Conservation (phyloP, 306 rosid species). For the Cajanus cajan region DNA sequence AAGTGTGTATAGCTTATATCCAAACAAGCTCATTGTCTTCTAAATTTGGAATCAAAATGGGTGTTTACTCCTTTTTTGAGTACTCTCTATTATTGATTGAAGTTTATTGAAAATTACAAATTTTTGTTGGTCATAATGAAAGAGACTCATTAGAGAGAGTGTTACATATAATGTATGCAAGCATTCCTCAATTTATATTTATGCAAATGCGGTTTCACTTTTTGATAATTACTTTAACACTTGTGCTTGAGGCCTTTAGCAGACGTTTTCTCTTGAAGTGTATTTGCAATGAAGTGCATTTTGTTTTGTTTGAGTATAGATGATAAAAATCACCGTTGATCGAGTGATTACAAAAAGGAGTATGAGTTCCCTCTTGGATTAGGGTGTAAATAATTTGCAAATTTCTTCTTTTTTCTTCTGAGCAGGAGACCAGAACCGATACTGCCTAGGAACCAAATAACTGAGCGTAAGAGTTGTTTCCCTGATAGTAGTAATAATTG, state of each 20-base stretch:
- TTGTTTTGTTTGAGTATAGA: neutral
- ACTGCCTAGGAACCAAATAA: neutral
- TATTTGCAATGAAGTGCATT: neutral
- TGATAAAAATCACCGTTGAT: neutral
- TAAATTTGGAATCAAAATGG: too few relatives aligned
- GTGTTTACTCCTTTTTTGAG: too few relatives aligned
- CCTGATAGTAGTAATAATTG: neutral
- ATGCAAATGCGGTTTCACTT: too few relatives aligned
- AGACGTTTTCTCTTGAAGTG: neutral
- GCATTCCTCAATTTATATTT: too few relatives aligned
- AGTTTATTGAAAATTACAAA: too few relatives aligned
- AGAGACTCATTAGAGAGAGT: too few relatives aligned
- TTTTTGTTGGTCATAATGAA: too few relatives aligned
- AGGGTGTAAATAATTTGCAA: neutral
- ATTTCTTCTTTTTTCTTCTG: neutral
- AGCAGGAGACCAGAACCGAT: neutral
- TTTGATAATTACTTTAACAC: too few relatives aligned
- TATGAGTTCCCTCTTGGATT: neutral
- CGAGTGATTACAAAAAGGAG: neutral
- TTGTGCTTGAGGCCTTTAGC: neutral
- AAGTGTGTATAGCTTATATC: too few relatives aligned
- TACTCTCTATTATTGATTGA: too few relatives aligned
- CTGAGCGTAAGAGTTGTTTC: neutral
- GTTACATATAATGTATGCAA: too few relatives aligned
- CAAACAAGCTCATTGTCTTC: too few relatives aligned